Evolutionary conservation across 305 asterid species (phyloP).

Genomic region (Plantago coronopus): DNA sequence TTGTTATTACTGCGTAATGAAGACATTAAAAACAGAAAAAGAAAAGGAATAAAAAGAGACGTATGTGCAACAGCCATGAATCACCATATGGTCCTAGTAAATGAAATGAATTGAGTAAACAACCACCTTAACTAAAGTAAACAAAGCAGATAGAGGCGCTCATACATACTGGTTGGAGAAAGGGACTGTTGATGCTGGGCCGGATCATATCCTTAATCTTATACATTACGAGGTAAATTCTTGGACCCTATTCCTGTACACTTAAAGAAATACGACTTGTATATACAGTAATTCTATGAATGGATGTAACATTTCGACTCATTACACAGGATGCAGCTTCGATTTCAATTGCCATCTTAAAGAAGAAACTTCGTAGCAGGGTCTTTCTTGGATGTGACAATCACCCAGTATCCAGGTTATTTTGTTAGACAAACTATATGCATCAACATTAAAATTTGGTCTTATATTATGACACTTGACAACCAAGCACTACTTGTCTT

Average conservation of each 20-base stretch:
- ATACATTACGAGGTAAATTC: constrained; percentile 84
- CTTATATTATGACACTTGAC: not conserved
- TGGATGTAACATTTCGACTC: constrained; percentile 4
- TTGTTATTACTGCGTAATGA: not conserved
- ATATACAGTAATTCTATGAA: constrained; percentile 4
- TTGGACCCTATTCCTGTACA: not conserved
- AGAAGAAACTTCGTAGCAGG: constrained; percentile 54
- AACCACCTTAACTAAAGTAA: constrained; percentile 58
- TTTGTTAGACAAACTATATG: constrained; percentile 8
- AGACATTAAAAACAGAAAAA: not conserved
- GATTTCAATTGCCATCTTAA: constrained; percentile 59
- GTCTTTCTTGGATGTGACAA: constrained; percentile 85
- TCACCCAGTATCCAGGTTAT: constrained; percentile 81
- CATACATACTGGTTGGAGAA: constrained; percentile 81
- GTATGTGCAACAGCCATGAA: not conserved
- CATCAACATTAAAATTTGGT: not conserved
- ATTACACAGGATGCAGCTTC: constrained; percentile 77
- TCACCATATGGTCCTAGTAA: constrained; percentile 10
- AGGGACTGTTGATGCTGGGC: constrained; percentile 65
- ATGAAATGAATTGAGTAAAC: constrained; percentile 9
- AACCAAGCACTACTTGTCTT: constrained; percentile 8
- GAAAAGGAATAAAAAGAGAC: too few relatives aligned
- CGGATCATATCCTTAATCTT: constrained; percentile 91
- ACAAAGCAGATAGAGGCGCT: constrained; percentile 81
- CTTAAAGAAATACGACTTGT: not conserved